phyloP scores from a whole-genome alignment of 495 filamentous ascomycete species.

The Friedmanniomyces endolithicus region DNA sequence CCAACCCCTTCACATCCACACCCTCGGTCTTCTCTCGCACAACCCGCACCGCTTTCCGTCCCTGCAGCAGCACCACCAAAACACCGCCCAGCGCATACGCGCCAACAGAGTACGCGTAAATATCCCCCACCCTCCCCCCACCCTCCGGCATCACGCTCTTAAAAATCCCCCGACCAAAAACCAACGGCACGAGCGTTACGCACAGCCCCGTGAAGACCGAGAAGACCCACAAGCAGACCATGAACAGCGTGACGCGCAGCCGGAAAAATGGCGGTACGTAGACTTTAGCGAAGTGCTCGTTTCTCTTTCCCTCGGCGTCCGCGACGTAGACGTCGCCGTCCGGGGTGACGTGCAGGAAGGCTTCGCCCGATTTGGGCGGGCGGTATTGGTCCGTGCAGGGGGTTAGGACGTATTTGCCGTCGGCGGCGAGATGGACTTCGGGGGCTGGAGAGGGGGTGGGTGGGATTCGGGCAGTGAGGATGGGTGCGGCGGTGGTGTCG shows the following conservation, averaged over 20 bases:
- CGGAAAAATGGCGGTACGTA: constrained; percentile 85
- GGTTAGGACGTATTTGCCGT: constrained; percentile 79
- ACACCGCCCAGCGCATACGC: constrained; percentile 61
- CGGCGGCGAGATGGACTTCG: constrained; percentile 45
- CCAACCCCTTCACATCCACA: constrained; percentile 1
- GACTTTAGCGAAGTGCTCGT: constrained; percentile 60
- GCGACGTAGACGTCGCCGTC: constrained; percentile 47
- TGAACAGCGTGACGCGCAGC: constrained; percentile 67
- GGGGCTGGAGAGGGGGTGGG: constrained; percentile 28
- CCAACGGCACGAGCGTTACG: constrained; percentile 70
- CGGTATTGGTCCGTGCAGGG: constrained; percentile 89
- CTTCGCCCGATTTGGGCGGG: constrained; percentile 66
- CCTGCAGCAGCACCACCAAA: constrained; percentile 38
- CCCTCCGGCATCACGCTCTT: constrained; percentile 50
- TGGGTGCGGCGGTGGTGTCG: constrained; percentile 11
- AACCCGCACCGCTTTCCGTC: background rate
- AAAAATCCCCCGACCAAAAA: constrained; percentile 71
- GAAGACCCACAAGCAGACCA: constrained; percentile 84
- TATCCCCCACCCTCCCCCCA: constrained; percentile 69
- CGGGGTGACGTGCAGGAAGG: constrained; percentile 77
- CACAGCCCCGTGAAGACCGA: constrained; percentile 84
- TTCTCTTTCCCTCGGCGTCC: constrained; percentile 44
- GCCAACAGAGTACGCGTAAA: constrained; percentile 89
- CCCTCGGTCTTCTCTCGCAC: constrained; percentile 10
- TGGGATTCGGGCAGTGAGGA: too few relatives aligned